These are phyloP conservation scores for Uronychia binucleata DNA, from an alignment of 73 alveolate genomes.

Conservation along the genomic window DNA sequence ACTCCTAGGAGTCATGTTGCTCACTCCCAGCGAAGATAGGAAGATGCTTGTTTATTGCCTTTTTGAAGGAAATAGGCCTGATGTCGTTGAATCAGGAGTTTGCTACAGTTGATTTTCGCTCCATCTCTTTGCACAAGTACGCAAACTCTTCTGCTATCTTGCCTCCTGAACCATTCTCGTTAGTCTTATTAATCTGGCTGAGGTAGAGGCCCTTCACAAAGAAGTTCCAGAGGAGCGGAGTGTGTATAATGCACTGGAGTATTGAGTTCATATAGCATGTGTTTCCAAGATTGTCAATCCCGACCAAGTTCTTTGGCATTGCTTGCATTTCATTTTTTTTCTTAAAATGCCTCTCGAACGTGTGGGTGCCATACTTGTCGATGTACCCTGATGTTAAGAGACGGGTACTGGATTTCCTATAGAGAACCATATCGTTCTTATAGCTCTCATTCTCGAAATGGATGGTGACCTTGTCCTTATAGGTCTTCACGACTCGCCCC, in stretches of 20 bases:
- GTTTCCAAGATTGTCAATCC: slow-evolving; percentile 67
- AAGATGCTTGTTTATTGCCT: slow-evolving; percentile 41
- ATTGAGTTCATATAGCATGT: slow-evolving; percentile 76
- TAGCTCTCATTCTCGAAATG: slow-evolving; percentile 40
- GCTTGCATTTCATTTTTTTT: neutral
- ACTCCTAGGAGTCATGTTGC: slow-evolving; percentile 70
- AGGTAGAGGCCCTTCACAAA: too few species aligned
- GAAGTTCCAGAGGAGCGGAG: slow-evolving; percentile 61
- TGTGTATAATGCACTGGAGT: slow-evolving; percentile 49
- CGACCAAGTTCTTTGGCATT: slow-evolving; percentile 41
- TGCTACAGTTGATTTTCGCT: neutral
- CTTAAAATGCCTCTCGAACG: slow-evolving; percentile 45
- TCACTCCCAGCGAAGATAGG: slow-evolving; percentile 50
- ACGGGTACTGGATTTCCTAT: slow-evolving; percentile 32
- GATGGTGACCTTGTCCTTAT: slow-evolving; percentile 36
- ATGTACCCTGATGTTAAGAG: too few species aligned
- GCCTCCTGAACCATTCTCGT: too few species aligned
- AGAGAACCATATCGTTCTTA: slow-evolving; percentile 41
- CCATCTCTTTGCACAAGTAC: neutral
- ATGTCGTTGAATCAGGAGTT: too few species aligned
- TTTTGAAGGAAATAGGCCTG: slow-evolving; percentile 41
- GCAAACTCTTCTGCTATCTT: slow-evolving; percentile 10
- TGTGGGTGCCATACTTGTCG: slow-evolving; percentile 52
- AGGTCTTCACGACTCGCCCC: slow-evolving; percentile 29
- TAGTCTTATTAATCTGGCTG: too few species aligned